Conservation (phyloP, 1,139 yeast species). For the Candida glucosophila region DNA sequence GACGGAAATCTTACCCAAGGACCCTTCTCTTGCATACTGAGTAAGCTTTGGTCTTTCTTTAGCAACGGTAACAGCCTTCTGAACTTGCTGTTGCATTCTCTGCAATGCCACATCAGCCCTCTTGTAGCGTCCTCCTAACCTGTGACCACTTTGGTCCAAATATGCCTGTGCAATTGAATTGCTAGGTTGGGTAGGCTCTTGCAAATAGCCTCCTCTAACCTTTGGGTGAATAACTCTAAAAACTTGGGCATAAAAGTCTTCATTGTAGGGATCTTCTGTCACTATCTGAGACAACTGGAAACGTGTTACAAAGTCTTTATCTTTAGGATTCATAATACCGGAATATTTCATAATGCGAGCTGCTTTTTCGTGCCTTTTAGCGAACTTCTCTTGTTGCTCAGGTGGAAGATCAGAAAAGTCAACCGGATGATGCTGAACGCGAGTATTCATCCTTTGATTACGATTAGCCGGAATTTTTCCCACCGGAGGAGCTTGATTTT, state of each 20-base stretch:
- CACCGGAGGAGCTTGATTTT: too few species aligned
- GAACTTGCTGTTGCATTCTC: constrained; percentile 98
- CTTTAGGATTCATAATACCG: constrained; percentile 95
- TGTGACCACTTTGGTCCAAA: constrained; percentile 85
- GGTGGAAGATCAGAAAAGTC: constrained; percentile 23
- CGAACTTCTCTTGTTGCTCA: constrained; percentile 45
- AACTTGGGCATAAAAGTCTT: constrained; percentile 94
- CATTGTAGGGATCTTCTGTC: constrained; percentile 94
- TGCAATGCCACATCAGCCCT: constrained; percentile 93
- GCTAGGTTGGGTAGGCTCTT: constrained; percentile 26
- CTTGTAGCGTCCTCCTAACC: constrained; percentile 79
- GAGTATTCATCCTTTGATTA: constrained; percentile 5
- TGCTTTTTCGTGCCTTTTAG: constrained; percentile 71
- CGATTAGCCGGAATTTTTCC: too few species aligned
- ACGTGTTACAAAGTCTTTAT: constrained; percentile 89
- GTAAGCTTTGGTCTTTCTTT: constrained; percentile 78
- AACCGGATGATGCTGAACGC: constrained; percentile 9
- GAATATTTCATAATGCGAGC: constrained; percentile 74
- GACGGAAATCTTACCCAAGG: constrained; percentile 79
- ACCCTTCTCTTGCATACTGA: constrained; percentile 74
- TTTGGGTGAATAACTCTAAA: constrained; percentile 74
- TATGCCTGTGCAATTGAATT: constrained; percentile 90
- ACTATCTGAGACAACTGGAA: constrained; percentile 93
- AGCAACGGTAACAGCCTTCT: constrained; percentile 91
- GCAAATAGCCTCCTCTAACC: constrained; percentile 40